Evolutionary conservation across 257 asterid species (phyloP).

Genomic region (Penstemon davidsonii): DNA sequence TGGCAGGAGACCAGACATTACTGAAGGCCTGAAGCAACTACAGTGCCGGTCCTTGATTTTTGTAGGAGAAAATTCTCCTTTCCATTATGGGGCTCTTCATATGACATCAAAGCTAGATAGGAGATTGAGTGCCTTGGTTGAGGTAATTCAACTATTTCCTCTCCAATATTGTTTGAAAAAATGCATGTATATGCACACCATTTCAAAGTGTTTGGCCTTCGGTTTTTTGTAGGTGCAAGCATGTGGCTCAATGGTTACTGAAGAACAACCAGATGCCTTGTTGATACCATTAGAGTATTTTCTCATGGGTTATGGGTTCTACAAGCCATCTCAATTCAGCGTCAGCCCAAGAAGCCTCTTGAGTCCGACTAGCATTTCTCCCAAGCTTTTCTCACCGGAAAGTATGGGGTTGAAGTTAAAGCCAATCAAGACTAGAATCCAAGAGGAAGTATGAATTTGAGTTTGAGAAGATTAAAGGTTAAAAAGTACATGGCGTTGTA

Average conservation of each 20-base stretch:
- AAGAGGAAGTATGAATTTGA: slow-evolving; percentile 39
- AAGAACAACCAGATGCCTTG: slow-evolving; percentile 84
- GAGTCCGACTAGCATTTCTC: slow-evolving; percentile 60
- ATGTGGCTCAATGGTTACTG: slow-evolving; percentile 74
- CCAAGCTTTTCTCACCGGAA: slow-evolving; percentile 71
- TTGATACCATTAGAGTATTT: slow-evolving; percentile 70
- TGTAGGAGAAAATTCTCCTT: slow-evolving; percentile 75
- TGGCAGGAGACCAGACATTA: slow-evolving; percentile 67
- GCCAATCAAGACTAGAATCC: slow-evolving; percentile 62
- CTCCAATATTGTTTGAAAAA: not conserved
- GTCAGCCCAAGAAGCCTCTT: slow-evolving; percentile 65
- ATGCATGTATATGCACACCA: not conserved
- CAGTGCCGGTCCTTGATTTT: slow-evolving; percentile 63
- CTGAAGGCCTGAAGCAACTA: slow-evolving; percentile 51
- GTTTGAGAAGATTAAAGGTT: slow-evolving; percentile 14
- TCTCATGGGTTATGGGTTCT: slow-evolving; percentile 66
- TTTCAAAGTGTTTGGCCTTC: not conserved
- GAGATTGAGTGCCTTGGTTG: slow-evolving; percentile 68
- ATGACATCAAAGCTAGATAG: slow-evolving; percentile 66
- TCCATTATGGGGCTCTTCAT: slow-evolving; percentile 67
- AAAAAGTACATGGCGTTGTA: slow-evolving; percentile 31
- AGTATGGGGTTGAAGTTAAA: slow-evolving; percentile 69
- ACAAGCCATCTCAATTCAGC: slow-evolving; percentile 45
- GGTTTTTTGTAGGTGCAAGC: slow-evolving; percentile 55
- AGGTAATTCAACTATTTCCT: slow-evolving; percentile 40